Base-by-base conservation (phyloP, 2,329 filamentous ascomycete species). In the Talaromyces atroroseus region DNA sequence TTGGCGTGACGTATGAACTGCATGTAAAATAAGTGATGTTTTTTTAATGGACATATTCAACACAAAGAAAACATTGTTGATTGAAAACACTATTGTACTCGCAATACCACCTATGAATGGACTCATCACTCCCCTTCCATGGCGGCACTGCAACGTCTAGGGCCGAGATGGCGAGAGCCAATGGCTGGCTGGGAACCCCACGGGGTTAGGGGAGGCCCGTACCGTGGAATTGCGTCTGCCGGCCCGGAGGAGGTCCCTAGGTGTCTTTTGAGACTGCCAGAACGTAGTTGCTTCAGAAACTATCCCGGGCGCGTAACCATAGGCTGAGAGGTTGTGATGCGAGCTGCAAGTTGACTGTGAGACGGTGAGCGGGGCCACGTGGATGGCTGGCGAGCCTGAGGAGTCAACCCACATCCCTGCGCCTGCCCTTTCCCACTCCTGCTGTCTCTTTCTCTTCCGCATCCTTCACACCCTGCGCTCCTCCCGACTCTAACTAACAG, bases 351-450 rank as follows among this genome's bases (percentile, higher is more conserved):
- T 23, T 34, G 24, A 55, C 29, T 24, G 45, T 45, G 32, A 55
- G 49, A 24, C 49, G 53, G 26, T 49, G 49, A 58, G 64, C 64
- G 63, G 65, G 63, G 62, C 65, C 65, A 67, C 64, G 64, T 66
- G 64, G 63, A 66, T 63, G 61, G 52, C 58, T 54, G 58, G 62
- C 64, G 66, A 66, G 66, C n/a, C 16, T 11, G 40, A 44, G 32
- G 32, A 51, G 49, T 49, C 54, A 26, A 29, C 26, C 2, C 44
- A 32, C 49, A 52, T n/a, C n/a, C 48, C 45, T 47, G 36, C 10
- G 23, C 16, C 49, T 40, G 40, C 36, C 47, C 32, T 48, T 40
- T 23, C 24, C 20, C 38, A 6, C 29, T 36, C 46, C 10, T 32
- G 16, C 47, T 21, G 26, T 44, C 42, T 52, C 36, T 47, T 24